These are phyloP conservation scores for Mucor piriformis DNA, from an alignment of 371 early-diverging fungal species.

Conservation along the genomic window DNA sequence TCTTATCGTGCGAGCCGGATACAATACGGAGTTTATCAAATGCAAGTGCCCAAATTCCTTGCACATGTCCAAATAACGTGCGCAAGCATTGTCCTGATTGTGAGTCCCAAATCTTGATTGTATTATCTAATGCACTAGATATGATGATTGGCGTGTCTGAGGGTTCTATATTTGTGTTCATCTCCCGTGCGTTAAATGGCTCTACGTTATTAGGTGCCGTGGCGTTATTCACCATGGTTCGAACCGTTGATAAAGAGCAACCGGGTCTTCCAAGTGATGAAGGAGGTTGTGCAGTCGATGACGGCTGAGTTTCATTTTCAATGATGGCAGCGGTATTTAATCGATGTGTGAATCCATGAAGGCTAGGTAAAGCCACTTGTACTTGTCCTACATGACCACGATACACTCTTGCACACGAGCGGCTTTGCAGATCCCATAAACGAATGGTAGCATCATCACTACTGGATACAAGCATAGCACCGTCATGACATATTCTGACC, in stretches of 20 bases:
- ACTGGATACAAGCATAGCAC: constrained; percentile 71
- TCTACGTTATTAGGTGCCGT: constrained; percentile 7
- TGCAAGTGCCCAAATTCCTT: constrained; percentile 88
- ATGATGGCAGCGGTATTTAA: constrained; percentile 17
- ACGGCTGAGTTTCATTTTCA: neutral
- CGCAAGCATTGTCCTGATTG: constrained; percentile 76
- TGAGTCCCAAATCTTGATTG: constrained; percentile 86
- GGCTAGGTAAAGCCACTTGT: constrained; percentile 60
- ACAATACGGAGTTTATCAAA: constrained; percentile 90
- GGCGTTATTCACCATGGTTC: neutral
- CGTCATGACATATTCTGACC: constrained; percentile 74
- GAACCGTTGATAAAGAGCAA: neutral
- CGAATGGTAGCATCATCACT: constrained; percentile 83
- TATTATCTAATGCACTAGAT: constrained; percentile 87
- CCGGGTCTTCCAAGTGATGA: neutral
- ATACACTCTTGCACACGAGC: constrained; percentile 70
- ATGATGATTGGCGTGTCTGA: constrained; percentile 64
- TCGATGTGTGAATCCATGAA: constrained; percentile 47
- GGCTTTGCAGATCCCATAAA: constrained; percentile 81
- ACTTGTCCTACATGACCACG: constrained; percentile 85
- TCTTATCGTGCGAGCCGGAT: constrained; percentile 86
- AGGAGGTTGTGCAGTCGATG: neutral
- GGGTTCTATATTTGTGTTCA: neutral
- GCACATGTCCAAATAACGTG: constrained; percentile 88
- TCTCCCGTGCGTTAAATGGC: neutral